Base-by-base conservation (phyloP, 2,329 filamentous ascomycete genomes). In the Byssochlamys sp. region DNA sequence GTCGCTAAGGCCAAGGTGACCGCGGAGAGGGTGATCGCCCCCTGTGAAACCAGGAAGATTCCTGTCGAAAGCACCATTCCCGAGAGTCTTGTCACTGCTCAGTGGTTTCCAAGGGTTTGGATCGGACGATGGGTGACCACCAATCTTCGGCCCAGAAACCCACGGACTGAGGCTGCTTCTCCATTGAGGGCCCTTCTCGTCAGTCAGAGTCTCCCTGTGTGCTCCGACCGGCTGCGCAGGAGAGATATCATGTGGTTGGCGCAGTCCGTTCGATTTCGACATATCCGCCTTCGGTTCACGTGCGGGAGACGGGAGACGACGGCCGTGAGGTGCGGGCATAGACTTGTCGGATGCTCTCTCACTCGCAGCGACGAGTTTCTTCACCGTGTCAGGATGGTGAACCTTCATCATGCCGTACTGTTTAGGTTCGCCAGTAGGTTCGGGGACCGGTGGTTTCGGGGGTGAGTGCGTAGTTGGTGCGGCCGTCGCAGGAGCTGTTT, bases 321-420 rank as follows among this genome's bases (percentile, higher is more conserved):
- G 71, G 52, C 55, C 56, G 57, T 68, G 63, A 54, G 64, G 57
- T 26, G 62, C 59, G 14, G 59, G 39, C 6, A 61, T 25, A 24
- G 68, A 55, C 58, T 73, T 75, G 33, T 77, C 71, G 48, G 66
- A 57, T 14, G 60, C 64, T 55, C 66, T 69, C 53, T 75, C 71
- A 58, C 66, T 69, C 27, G 69, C 67, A 52, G 69, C 65, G 51
- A 72, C 68, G 49, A 76, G 63, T 63, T 74, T 78, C 64, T 77
- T 78, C 28, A 82, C 78, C 4, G 78, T 72, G 58, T 83, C 80
- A 28, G 81, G 75, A 63, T 81, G 80, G 65, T 84, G 81, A 9
- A 84, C 78, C 68, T 83, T 84, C 78, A 84, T 84, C 78, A 84
- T 79, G 50, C 81, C 81, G 68, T 83, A 84, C 64, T 84, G 81